Conservation (phyloP, 2,329 filamentous ascomycete species). For the Chrysoporthe puriensis region DNA sequence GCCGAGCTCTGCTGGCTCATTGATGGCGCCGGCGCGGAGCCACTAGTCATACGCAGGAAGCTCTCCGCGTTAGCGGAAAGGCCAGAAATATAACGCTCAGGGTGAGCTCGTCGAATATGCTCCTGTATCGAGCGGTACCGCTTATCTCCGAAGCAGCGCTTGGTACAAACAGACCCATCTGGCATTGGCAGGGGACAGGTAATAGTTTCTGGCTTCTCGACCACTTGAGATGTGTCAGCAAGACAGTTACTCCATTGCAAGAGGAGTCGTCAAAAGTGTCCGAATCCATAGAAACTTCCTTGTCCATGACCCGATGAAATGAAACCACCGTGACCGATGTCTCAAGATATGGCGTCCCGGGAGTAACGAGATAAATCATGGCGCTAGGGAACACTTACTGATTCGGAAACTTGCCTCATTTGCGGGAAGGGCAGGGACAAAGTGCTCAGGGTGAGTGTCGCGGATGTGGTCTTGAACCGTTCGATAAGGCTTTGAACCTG, state of each 20-base stretch:
- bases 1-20: not conserved
- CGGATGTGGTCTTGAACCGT: constrained; percentile 81
- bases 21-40: not conserved
- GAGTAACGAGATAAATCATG: not conserved
- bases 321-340: not conserved
- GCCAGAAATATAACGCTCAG: constrained; percentile 96
- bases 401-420: constrained; percentile 97
- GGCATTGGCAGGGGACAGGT: constrained; percentile 19
- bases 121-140: constrained; percentile 97
- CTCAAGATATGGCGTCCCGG: not conserved
- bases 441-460: constrained; percentile 93
- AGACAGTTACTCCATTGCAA: not conserved
- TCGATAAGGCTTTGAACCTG: constrained; percentile 11
- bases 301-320: not conserved
- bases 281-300: not conserved
- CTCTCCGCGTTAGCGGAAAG: constrained; percentile 97
- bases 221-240: constrained; percentile 8
- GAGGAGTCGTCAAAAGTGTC: not conserved
- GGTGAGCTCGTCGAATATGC: constrained; percentile 95
- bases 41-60: constrained; percentile 79
- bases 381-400: constrained; percentile 42
- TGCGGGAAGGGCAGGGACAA: constrained; percentile 95
- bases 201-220: constrained; percentile 5
- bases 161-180: constrained; percentile 22
- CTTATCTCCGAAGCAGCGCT: constrained; percentile 25